Conservation (phyloP, 2,329 filamentous ascomycete species). For the Diplodia intermedia region DNA sequence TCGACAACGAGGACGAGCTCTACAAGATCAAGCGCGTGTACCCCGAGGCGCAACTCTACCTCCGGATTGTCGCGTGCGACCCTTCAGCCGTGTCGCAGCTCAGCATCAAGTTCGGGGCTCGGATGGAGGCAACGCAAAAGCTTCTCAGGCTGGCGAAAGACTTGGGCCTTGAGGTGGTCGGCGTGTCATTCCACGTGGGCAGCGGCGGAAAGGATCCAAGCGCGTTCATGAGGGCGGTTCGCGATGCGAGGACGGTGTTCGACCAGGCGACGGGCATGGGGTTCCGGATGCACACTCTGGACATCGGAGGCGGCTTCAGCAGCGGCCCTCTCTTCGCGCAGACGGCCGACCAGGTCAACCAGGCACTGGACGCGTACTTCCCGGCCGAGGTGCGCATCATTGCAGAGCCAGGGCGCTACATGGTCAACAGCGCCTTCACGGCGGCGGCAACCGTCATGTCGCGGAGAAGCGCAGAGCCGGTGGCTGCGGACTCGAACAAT, state of each 20-base stretch:
- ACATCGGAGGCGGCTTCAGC: slow-evolving; percentile 94
- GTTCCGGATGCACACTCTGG: slow-evolving; percentile 78
- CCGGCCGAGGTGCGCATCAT: slow-evolving; percentile 82
- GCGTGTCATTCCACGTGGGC: slow-evolving; percentile 93
- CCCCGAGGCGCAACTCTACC: slow-evolving; percentile 82
- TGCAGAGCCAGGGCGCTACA: slow-evolving; percentile 91
- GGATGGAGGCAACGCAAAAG: slow-evolving; percentile 75
- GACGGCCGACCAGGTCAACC: slow-evolving; percentile 47
- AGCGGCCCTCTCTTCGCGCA: slow-evolving; percentile 66
- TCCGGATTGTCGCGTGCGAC: slow-evolving; percentile 92
- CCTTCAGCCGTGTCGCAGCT: slow-evolving; percentile 87
- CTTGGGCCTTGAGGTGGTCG: slow-evolving; percentile 82
- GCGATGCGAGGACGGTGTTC: slow-evolving; percentile 82
- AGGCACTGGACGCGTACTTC: slow-evolving; percentile 82
- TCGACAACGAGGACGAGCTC: slow-evolving; percentile 93
- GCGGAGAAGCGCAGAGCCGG: slow-evolving; percentile 80
- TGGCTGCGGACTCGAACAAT: slow-evolving; percentile 59
- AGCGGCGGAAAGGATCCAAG: slow-evolving; percentile 89
- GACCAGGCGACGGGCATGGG: slow-evolving; percentile 76
- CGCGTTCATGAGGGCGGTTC: slow-evolving; percentile 83
- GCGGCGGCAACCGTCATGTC: slow-evolving; percentile 92
- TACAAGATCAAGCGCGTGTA: slow-evolving; percentile 91
- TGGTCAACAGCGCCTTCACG: slow-evolving; percentile 86
- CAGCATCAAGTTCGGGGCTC: slow-evolving; percentile 92
- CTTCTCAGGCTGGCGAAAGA: slow-evolving; percentile 77